Conservation (phyloP, 2,329 filamentous ascomycete species). For the Penicillium frequentans region DNA sequence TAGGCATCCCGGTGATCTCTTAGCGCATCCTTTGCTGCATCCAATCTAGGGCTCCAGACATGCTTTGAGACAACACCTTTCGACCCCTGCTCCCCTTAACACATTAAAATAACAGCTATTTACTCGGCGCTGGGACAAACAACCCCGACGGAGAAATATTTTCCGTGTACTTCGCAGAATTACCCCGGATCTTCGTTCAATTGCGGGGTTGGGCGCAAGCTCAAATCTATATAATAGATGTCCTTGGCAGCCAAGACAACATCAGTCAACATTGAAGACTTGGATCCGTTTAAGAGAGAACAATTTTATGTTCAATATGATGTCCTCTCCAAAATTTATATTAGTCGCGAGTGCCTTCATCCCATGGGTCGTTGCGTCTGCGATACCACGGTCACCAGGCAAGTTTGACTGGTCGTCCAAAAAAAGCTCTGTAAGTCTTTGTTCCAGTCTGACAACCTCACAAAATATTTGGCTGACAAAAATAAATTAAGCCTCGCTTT, state of each 20-base stretch:
- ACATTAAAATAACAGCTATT: background rate
- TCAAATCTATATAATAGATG: background rate
- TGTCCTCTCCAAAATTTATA: background rate
- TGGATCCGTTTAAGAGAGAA: background rate
- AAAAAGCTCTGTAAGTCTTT: conserved; percentile 11
- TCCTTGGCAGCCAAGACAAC: background rate
- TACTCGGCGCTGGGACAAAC: background rate
- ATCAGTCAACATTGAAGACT: background rate
- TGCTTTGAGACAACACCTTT: background rate
- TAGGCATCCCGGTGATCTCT: background rate
- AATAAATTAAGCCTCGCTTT: conserved; percentile 24
- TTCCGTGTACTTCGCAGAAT: conserved; percentile 5
- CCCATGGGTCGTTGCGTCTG: conserved; percentile 1
- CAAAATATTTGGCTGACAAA: background rate
- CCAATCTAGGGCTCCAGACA: background rate
- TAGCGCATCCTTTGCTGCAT: background rate
- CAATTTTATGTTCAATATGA: background rate
- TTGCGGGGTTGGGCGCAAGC: conserved; percentile 13
- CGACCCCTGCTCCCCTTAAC: background rate
- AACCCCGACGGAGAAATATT: conserved; percentile 12
- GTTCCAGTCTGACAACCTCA: background rate
- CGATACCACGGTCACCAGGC: conserved; percentile 3
- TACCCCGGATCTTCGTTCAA: conserved; percentile 9
- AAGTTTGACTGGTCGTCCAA: conserved; percentile 20
- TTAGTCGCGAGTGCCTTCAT: background rate